A percentile compares a stretch with the other conserved stretches of the same genome.
Conservation (phyloP, 2,329 filamentous ascomycete genomes). For the Gaeumannomyces tritici region DNA sequence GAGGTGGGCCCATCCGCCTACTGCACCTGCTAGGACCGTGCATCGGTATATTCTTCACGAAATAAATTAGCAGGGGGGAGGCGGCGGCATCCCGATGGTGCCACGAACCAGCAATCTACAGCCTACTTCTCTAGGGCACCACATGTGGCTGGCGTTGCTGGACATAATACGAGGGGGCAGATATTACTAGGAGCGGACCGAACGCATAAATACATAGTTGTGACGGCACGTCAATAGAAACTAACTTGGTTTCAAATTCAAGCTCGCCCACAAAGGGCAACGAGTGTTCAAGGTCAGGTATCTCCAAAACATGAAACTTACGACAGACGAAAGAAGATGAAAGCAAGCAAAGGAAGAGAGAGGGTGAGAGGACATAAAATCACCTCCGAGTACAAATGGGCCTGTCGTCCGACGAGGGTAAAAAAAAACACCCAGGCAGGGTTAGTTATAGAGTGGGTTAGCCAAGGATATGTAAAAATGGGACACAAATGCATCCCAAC, state of each 20-base stretch:
- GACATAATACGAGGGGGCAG: no score
- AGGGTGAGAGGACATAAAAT: conserved; percentile 1
- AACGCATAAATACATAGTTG: neutral
- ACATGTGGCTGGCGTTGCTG: no score
- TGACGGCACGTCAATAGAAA: neutral
- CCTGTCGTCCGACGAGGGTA: neutral
- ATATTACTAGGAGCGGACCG: neutral
- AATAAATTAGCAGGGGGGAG: no score
- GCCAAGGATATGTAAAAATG: neutral
- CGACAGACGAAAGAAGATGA: conserved; percentile 1
- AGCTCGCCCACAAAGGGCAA: neutral
- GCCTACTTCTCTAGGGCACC: no score
- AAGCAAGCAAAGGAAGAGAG: conserved; percentile 3
- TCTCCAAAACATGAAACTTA: neutral
- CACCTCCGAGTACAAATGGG: neutral
- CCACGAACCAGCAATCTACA: no score
- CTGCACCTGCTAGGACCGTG: neutral
- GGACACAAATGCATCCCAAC: neutral
- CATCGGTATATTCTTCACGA: no score
- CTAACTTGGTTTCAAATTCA: neutral
- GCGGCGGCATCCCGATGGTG: no score
- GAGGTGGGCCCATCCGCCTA: neutral
- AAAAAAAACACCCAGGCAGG: neutral
- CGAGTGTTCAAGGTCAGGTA: neutral
- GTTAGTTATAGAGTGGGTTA: neutral